Evolutionary conservation across 345 rosid genomes (phyloP), one percentile per base, ranked within the genome.

Genomic region (Eutrema yunnanense): DNA sequence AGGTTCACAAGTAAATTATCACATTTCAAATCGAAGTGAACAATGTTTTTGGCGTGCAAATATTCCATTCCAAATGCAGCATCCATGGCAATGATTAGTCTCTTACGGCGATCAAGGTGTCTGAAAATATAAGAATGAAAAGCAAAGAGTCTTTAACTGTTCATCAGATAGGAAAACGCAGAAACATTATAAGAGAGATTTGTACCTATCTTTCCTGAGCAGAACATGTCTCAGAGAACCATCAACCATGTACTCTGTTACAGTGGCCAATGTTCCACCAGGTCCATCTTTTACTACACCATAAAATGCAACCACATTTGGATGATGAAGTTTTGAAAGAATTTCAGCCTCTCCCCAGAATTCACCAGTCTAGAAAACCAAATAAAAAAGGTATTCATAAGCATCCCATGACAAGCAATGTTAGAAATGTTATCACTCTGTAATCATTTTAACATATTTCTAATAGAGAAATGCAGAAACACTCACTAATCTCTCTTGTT

Each of bases 21-120:
- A 72, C 99, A 95, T 80, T 95, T 95, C 79, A 95, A 76, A 86
- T 95, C 98, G 63, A 95, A 95, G 86, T 95, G 99, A 61, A 95
- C 97, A 65, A 95, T 90, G 79, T 92, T 92, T 82, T 95, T 95
- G 37, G 96, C 90, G 67, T 95, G 98, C 75, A 90, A 80, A 86
- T 92, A 95, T 75, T 95, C 98, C 98, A 95, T 95, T 63, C 99
- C 99, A 80, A 95, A 92, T 32, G 98, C 99, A 51, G 98, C 99
- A 82, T 95, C 99, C 98, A 95, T 88, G 62, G 98, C 99, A 73
- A 95, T 90, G 70, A 92, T 85, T 69, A 92, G 95, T 76, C 92
- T 83, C 89, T 92, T 92, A 50, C 92, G 88, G 29, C 84, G 94
- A 83, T 95, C 99, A 51, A 95, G 90, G 66, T 84, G 85, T 85